Conservation (phyloP, 495 filamentous ascomycete genomes). For the Neurospora cerealis region DNA sequence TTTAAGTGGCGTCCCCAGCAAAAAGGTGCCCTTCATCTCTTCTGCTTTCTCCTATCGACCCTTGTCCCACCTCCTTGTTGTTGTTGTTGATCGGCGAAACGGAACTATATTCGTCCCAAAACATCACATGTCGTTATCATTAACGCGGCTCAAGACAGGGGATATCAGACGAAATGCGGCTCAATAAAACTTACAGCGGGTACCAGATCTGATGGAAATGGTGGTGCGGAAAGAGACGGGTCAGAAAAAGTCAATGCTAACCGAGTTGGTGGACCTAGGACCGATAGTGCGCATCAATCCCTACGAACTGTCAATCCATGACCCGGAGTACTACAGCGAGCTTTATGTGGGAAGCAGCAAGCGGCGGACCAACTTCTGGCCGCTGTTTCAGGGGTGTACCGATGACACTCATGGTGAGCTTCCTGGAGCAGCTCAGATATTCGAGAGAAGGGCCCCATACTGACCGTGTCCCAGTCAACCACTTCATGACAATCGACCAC, state of each 20-base stretch:
- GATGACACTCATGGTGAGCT: conserved; percentile 1
- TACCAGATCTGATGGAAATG: too few relatives aligned
- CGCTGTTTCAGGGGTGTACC: background rate
- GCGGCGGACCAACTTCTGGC: conserved; percentile 2
- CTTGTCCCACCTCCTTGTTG: too few relatives aligned
- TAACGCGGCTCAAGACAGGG: too few relatives aligned
- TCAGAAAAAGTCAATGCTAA: background rate
- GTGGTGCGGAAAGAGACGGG: too few relatives aligned
- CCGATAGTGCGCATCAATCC: conserved; percentile 46
- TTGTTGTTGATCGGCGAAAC: too few relatives aligned
- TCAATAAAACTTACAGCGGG: too few relatives aligned
- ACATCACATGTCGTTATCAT: too few relatives aligned
- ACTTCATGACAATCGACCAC: conserved; percentile 8
- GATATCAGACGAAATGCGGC: too few relatives aligned
- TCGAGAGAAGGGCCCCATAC: background rate
- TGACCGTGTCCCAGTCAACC: background rate
- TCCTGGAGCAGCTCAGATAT: background rate
- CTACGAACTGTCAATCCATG: conserved; percentile 37
- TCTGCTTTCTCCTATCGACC: too few relatives aligned
- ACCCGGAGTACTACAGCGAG: conserved; percentile 28
- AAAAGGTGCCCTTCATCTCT: too few relatives aligned
- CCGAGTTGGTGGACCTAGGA: conserved; percentile 8
- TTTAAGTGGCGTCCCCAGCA: too few relatives aligned
- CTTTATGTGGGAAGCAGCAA: conserved; percentile 20
- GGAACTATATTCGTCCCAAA: too few relatives aligned